Conservation (phyloP, 345 rosid genomes). For the Ricinus communis region DNA sequence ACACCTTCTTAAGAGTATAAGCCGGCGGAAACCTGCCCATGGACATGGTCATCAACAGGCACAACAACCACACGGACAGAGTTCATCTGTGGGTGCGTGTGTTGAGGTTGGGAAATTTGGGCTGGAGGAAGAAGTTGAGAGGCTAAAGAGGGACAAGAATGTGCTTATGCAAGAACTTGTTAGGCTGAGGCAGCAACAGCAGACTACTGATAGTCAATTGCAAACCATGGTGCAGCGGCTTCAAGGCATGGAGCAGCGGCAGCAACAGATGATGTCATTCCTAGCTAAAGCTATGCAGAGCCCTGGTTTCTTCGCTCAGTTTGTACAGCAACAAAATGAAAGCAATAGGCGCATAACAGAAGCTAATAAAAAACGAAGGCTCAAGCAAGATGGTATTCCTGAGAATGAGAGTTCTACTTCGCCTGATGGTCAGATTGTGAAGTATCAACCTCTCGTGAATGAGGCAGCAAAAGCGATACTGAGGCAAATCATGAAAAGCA, state of each 20-base stretch:
- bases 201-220: slow-evolving; percentile 80
- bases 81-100: slow-evolving; percentile 77
- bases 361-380: slow-evolving; percentile 83
- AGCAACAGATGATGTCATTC: slow-evolving; percentile 97
- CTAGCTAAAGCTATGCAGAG: slow-evolving; percentile 94
- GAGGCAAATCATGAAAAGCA: slow-evolving; percentile 60
- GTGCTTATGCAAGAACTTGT: slow-evolving; percentile 99
- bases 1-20: slow-evolving; percentile 73
- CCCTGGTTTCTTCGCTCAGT: slow-evolving; percentile 90
- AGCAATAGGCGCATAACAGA: slow-evolving; percentile 72
- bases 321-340: slow-evolving; percentile 93
- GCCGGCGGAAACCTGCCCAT: slow-evolving; percentile 80
- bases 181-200: slow-evolving; percentile 92
- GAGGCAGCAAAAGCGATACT: slow-evolving; percentile 73
- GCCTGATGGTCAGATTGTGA: slow-evolving; percentile 88
- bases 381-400: slow-evolving; percentile 61
- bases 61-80: slow-evolving; percentile 64
- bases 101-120: slow-evolving; percentile 99
- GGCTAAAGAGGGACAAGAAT: slow-evolving; percentile 97
- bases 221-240: slow-evolving; percentile 88
- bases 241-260: slow-evolving; percentile 98
- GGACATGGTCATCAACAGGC: slow-evolving; percentile 65
- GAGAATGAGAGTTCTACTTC: slow-evolving; percentile 47
- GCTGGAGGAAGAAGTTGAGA: slow-evolving; percentile 93
- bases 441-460: slow-evolving; percentile 75